Percentiles rank a stretch among this genome's conserved stretches.
phyloP scores from a whole-genome alignment of 2,329 filamentous ascomycete genomes.

The Botrytis fabae region DNA sequence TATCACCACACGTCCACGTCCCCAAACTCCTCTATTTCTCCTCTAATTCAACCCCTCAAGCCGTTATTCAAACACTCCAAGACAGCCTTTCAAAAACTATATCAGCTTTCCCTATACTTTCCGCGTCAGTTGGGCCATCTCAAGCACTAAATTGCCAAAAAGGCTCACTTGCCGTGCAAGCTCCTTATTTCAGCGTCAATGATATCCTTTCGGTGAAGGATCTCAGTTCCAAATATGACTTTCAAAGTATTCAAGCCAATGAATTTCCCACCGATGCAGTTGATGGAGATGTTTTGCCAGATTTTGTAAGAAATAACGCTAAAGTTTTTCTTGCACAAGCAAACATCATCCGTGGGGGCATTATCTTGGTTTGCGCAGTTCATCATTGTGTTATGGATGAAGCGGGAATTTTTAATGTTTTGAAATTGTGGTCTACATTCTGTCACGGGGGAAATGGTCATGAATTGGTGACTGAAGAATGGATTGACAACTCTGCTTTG shows the following conservation, averaged over 20 bases:
- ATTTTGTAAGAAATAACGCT: background rate
- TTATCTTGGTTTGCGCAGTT: background rate
- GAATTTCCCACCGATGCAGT: slow-evolving; percentile 6
- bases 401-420: background rate
- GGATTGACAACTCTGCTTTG: slow-evolving; percentile 8
- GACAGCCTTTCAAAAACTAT: slow-evolving; percentile 4
- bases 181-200: background rate
- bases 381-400: slow-evolving; percentile 17
- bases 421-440: slow-evolving; percentile 16
- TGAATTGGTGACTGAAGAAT: slow-evolving; percentile 1
- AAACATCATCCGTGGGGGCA: background rate
- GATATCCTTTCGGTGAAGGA: slow-evolving; percentile 5
- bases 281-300: background rate
- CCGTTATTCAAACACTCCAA: background rate
- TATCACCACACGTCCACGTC: slow-evolving; percentile 9
- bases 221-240: slow-evolving; percentile 8
- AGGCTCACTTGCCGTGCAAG: slow-evolving; percentile 9
- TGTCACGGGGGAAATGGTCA: background rate
- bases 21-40: slow-evolving; percentile 11
- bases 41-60: background rate
- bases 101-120: background rate
- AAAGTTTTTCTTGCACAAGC: slow-evolving; percentile 2
- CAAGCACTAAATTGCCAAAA: background rate
- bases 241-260: background rate
- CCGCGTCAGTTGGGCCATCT: background rate